A percentile compares a stretch with the other conserved stretches of the same genome.
Conservation (phyloP, 768 basidiomycete species). For the Mycena alexandri region DNA sequence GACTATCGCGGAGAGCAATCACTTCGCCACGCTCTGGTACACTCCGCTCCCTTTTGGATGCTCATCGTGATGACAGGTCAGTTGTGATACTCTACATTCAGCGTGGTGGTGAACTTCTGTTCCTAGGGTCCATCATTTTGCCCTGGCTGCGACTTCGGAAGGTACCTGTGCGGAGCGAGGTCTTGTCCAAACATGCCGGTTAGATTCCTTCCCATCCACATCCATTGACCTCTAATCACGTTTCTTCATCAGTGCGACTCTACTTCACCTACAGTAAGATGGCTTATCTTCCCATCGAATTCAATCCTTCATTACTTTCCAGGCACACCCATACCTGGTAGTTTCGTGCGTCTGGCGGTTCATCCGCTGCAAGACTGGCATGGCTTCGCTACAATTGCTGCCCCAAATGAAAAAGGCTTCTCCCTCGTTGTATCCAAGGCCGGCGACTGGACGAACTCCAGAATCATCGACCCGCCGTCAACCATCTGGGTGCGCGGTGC, state of each 20-base stretch:
- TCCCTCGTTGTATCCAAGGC: conserved; percentile 70
- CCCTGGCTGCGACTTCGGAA: conserved; percentile 74
- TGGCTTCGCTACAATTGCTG: conserved; percentile 67
- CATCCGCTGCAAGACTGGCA: conserved; percentile 70
- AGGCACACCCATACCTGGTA: conserved; percentile 62
- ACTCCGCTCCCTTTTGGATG: conserved; percentile 67
- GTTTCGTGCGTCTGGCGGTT: conserved; percentile 60
- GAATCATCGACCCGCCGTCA: conserved; percentile 66
- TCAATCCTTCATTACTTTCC: background rate
- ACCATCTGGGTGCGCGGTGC: conserved; percentile 71
- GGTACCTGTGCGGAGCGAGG: conserved; percentile 64
- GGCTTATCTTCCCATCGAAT: background rate
- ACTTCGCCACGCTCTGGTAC: conserved; percentile 58
- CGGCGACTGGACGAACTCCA: conserved; percentile 70
- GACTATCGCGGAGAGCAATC: conserved; percentile 57
- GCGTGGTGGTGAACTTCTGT: background rate
- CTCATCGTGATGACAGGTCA: conserved; percentile 62
- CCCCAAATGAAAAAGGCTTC: conserved; percentile 61
- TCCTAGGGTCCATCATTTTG: conserved; percentile 61
- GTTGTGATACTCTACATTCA: conserved; percentile 12
- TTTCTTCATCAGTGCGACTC: conserved; percentile 54
- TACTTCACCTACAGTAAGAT: conserved; percentile 69
- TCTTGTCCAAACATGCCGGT: conserved; percentile 65
- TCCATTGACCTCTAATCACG: background rate
- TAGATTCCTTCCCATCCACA: background rate